Conservation (phyloP, 495 filamentous ascomycete species). For the Hypoxylon rickii region DNA sequence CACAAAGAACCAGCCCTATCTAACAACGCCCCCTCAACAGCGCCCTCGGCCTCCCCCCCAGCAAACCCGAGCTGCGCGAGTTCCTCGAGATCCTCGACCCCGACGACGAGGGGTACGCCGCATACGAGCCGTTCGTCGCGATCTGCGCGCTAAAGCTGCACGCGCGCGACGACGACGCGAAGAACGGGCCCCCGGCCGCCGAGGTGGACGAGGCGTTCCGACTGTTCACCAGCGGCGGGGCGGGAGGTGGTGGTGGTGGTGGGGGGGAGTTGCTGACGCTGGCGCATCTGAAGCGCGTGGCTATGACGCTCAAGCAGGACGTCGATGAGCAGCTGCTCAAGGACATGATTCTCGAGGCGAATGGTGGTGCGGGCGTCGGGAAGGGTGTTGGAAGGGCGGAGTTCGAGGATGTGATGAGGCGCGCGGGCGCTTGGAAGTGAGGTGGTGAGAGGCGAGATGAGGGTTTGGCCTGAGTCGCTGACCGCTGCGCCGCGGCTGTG, state of each 20-base stretch:
- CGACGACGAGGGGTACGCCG: conserved; percentile 73
- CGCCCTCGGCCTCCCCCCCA: conserved; percentile 73
- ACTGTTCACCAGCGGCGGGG: conserved; percentile 63
- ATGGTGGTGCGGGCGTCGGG: conserved; percentile 73
- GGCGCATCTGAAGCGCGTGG: conserved; percentile 74
- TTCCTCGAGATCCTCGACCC: conserved; percentile 83
- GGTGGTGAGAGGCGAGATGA: background rate
- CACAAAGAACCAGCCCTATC: background rate
- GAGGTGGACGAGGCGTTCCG: conserved; percentile 81
- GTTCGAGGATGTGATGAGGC: conserved; percentile 82
- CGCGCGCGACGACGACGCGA: conserved; percentile 56
- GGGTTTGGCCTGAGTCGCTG: too few species aligned
- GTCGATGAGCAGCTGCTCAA: conserved; percentile 77
- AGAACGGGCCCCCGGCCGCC: conserved; percentile 47
- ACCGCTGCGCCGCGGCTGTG: too few species aligned
- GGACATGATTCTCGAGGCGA: conserved; percentile 95
- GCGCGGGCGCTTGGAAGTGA: conserved; percentile 78
- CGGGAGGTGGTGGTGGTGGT: conserved; percentile 49
- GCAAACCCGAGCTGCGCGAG: conserved; percentile 66
- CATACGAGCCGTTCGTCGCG: conserved; percentile 76
- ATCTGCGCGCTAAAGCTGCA: conserved; percentile 84
- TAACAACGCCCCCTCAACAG: too few species aligned
- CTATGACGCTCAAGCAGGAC: conserved; percentile 78
- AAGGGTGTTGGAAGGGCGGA: conserved; percentile 76
- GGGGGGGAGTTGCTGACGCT: conserved; percentile 65